Conservation (phyloP, 768 basidiomycete species). For the Ramaria sp. region DNA sequence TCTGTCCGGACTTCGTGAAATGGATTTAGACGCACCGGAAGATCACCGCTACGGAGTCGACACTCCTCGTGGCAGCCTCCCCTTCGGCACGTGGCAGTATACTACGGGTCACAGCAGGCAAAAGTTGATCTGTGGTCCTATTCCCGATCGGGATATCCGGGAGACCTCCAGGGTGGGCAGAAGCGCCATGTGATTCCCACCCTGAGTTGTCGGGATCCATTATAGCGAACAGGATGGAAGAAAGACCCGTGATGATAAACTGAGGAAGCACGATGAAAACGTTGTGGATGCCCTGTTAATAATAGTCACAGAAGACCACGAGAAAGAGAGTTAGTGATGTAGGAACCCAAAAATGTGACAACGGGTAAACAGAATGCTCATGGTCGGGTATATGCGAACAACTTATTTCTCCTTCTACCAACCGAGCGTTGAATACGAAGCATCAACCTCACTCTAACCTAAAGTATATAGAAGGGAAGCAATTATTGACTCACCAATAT, state of each 20-base stretch:
- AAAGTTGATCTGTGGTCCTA: not conserved
- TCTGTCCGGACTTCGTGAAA: not conserved
- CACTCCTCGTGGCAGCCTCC: constrained; percentile 21
- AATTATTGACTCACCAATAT: constrained; percentile 58
- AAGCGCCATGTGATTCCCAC: constrained; percentile 22
- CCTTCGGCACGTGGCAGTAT: constrained; percentile 10
- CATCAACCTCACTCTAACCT: not conserved
- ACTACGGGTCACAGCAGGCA: not conserved
- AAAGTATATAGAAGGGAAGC: not conserved
- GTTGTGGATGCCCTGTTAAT: constrained; percentile 86
- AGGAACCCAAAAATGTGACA: not conserved
- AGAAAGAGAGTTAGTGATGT: not conserved
- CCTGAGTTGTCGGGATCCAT: constrained; percentile 54
- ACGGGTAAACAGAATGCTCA: not conserved
- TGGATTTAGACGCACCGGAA: constrained; percentile 45
- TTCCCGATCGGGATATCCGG: constrained; percentile 2
- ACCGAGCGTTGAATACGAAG: too few relatives aligned
- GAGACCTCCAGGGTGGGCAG: constrained; percentile 12
- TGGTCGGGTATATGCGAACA: not conserved
- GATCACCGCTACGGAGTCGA: constrained; percentile 70
- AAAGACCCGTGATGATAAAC: constrained; percentile 81
- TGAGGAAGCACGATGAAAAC: constrained; percentile 91
- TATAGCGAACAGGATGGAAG: constrained; percentile 78
- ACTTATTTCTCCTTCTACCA: too few relatives aligned
- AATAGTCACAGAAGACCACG: constrained; percentile 3